Evolutionary conservation across 2,329 filamentous ascomycete genomes (phyloP).

Genomic region (Immersiporthe knoxdaviesiana): DNA sequence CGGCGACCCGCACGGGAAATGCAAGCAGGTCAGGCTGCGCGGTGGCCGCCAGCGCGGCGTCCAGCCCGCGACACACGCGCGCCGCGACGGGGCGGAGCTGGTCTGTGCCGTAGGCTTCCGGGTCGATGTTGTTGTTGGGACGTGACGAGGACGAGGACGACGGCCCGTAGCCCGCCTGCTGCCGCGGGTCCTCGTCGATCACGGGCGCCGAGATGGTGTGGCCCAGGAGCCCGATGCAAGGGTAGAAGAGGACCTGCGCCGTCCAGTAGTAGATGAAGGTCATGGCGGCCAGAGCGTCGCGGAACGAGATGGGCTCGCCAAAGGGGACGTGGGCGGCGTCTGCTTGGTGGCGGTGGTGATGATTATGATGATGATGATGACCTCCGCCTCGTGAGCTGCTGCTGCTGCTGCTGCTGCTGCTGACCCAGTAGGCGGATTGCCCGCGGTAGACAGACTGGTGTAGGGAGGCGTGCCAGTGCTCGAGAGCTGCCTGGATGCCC

Average conservation of each 20-base stretch:
- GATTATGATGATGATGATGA: background rate
- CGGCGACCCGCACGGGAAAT: slow-evolving; percentile 47
- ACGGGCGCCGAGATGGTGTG: slow-evolving; percentile 49
- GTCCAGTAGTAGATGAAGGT: slow-evolving; percentile 60
- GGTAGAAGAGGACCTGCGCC: slow-evolving; percentile 52
- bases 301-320: slow-evolving; percentile 49
- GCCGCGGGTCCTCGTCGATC: slow-evolving; percentile 42
- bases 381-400: background rate
- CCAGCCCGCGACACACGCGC: slow-evolving; percentile 55
- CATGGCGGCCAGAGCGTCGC: slow-evolving; percentile 48
- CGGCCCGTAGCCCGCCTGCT: slow-evolving; percentile 43
- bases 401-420: slow-evolving; percentile 27
- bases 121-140: slow-evolving; percentile 47
- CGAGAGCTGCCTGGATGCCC: slow-evolving; percentile 51
- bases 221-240: slow-evolving; percentile 51
- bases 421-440: slow-evolving; percentile 45
- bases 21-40: slow-evolving; percentile 52
- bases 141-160: slow-evolving; percentile 38
- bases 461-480: slow-evolving; percentile 47
- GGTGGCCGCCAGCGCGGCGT: slow-evolving; percentile 48
- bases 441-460: slow-evolving; percentile 35
- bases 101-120: slow-evolving; percentile 48
- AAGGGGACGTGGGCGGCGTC: slow-evolving; percentile 47
- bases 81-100: slow-evolving; percentile 53
- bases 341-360: slow-evolving; percentile 29